Base-by-base conservation (phyloP, 768 basidiomycete species). In the Rossbeevera mucosa region DNA sequence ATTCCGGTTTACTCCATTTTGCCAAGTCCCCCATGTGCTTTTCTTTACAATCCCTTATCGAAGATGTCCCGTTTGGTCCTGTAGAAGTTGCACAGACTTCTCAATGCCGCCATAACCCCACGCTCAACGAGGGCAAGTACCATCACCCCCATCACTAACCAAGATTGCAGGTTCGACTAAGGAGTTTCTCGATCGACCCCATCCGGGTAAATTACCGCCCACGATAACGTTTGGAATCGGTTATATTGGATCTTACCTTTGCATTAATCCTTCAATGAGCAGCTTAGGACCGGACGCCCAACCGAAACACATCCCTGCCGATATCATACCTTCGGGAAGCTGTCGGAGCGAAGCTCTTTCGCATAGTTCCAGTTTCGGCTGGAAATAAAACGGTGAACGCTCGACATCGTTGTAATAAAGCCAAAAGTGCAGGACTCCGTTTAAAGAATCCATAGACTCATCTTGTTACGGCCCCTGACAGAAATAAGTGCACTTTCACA, bases 301-400 rank as follows among this genome's bases (percentile, higher is more conserved):
- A 5, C 89, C 89, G 52, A 93, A 76, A 31, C 87, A 80, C 60
- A 88, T 79, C 24, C 85, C 86, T 22, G 80, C 77, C 30, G 81
- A 83, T 22, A 84, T 73, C 30, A 12, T 13, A 92, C 75, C 72
- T 94, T 95, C 52, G 84, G 88, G 54, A 94, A 75, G 64, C 85
- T 86, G 63, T 94, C 92, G 64, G 94, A 90, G 47, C 90, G 80
- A 41, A 93, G 60, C 25, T 91, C 86, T 14, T 58, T 82, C 77
- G 3, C 76, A 74, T 61, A 80, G 76, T 43, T 80, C 75, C 9
- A 68, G 72, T 66, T 94, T 91, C 42, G 91, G 77, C 38, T 80
- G 75, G 65, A 91, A 88, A 70, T 92, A 94, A 2, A 83, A 87
- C 3, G 85, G 80, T 21, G 80, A 12, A n/a, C 6, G 3, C n/a